These are phyloP conservation scores for Metarhizium album DNA, from an alignment of 2,329 filamentous ascomycete genomes.

Conservation along the genomic window DNA sequence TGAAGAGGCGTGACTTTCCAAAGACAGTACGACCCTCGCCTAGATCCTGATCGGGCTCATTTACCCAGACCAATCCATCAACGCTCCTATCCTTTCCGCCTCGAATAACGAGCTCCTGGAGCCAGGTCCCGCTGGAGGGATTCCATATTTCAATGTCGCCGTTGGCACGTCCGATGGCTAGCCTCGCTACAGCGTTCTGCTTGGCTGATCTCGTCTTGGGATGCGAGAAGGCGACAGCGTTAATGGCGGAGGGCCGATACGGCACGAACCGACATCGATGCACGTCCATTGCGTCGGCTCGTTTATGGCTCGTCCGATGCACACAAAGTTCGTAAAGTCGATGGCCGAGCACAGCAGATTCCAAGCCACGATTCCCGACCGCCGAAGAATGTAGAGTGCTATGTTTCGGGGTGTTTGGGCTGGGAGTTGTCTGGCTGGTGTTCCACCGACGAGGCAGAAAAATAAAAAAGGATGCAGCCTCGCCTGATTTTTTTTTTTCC, in stretches of 20 bases:
- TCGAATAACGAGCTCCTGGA: constrained; percentile 76
- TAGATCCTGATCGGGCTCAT: constrained; percentile 65
- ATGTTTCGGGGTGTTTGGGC: constrained; percentile 1
- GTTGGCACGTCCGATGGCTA: constrained; percentile 86
- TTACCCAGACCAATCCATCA: constrained; percentile 85
- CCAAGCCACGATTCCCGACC: not conserved
- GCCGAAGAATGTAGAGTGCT: not conserved
- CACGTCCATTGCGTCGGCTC: constrained; percentile 61
- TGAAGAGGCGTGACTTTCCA: constrained; percentile 80
- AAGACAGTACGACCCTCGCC: constrained; percentile 49
- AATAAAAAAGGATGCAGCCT: constrained; percentile 23
- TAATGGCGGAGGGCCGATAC: constrained; percentile 85
- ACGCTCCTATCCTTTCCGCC: constrained; percentile 80
- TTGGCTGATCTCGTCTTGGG: constrained; percentile 37
- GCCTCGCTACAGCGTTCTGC: constrained; percentile 49
- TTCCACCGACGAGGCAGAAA: constrained; percentile 3
- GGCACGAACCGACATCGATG: constrained; percentile 95
- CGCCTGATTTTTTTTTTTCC: constrained; percentile 22
- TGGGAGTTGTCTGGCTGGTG: not conserved
- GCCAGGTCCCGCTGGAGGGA: constrained; percentile 69
- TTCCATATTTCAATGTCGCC: constrained; percentile 99
- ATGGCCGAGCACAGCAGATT: not conserved
- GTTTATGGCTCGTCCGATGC: not conserved
- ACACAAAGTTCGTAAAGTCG: not conserved
- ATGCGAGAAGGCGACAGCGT: constrained; percentile 88